Evolutionary conservation across 1,139 yeast species (phyloP).

Genomic region (Debaryomyces udenii): DNA sequence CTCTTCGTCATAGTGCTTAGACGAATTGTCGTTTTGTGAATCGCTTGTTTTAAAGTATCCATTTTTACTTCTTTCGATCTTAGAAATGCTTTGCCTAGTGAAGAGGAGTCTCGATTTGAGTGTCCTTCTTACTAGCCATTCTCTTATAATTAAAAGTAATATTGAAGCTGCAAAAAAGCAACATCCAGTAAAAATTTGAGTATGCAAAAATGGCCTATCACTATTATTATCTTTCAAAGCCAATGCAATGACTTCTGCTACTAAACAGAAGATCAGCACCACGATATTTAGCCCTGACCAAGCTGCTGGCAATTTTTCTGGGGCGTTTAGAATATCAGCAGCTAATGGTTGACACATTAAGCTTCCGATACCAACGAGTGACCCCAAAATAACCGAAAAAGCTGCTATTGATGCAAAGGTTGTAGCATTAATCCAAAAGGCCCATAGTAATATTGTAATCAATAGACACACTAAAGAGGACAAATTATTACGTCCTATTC

Average conservation of each 20-base stretch:
- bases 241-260: slow-evolving; percentile 55
- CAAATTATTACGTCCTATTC: slow-evolving; percentile 58
- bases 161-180: slow-evolving; percentile 39
- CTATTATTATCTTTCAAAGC: slow-evolving; percentile 34
- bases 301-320: slow-evolving; percentile 55
- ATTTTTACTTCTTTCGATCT: slow-evolving; percentile 13
- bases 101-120: slow-evolving; percentile 17
- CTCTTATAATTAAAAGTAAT: slow-evolving; percentile 35
- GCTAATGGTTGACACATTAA: slow-evolving; percentile 63
- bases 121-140: slow-evolving; percentile 29
- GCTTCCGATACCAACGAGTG: slow-evolving; percentile 64
- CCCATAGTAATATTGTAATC: slow-evolving; percentile 40
- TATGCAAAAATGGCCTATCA: slow-evolving; percentile 53
- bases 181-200: slow-evolving; percentile 63
- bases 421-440: slow-evolving; percentile 59
- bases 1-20: slow-evolving; percentile 13
- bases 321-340: slow-evolving; percentile 54
- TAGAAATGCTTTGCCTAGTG: slow-evolving; percentile 13
- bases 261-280: slow-evolving; percentile 47
- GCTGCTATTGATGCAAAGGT: slow-evolving; percentile 54
- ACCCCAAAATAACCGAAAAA: slow-evolving; percentile 57
- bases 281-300: slow-evolving; percentile 60
- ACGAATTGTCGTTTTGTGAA: slow-evolving; percentile 11
- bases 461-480: slow-evolving; percentile 37
- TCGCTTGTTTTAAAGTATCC: slow-evolving; percentile 19